Base-by-base conservation (phyloP, 495 filamentous ascomycete species). In the Aspergillus ostianus region DNA sequence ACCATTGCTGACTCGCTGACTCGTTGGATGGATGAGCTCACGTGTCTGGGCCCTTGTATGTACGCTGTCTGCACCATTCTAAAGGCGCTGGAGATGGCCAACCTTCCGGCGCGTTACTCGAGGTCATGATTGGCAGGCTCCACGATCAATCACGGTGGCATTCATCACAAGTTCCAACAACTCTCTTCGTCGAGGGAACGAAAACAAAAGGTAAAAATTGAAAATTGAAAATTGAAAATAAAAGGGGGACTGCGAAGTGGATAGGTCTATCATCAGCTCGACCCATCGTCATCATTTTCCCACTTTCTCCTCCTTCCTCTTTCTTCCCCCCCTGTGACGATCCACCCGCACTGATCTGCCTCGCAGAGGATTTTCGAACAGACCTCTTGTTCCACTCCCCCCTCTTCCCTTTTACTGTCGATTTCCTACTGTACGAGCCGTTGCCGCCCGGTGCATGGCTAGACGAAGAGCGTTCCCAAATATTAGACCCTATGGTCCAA, bases 391-490 rank as follows among this genome's bases (percentile, higher is more conserved):
- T 32, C 30, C 30, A 30, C 17, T 18, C 10, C 50, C 30, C 15
- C 9, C 8, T 27, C 26, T 8, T 13, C 10, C 17, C 17, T 21
- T 6, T n/a, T 52, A 27, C 61, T 64, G 64, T 65, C 64, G 67
- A 71, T 69, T 63, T 70, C 61, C 53, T 20, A 63, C n/a, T n/a
- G n/a, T n/a, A n/a, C 62, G 61, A 61, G 66, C 67, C 69, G 70
- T 70, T 71, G 56, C 53, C 49, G 57, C 53, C 44, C 45, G 64
- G 51, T 65, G 58, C n/a, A 47, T 10, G 6, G 21, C 15, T 29
- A 18, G 46, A 51, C 47, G 8, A 54, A 56, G 30, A 13, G 56
- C 58, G 62, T 69, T 68, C 69, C 66, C 72, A 72, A 74, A 76
- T 73, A 68, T 68, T 61, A 63, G 60, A 63, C 56, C 51, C 57